Base-by-base conservation (phyloP, 768 basidiomycete species). In the Leccinum truebloodii region DNA sequence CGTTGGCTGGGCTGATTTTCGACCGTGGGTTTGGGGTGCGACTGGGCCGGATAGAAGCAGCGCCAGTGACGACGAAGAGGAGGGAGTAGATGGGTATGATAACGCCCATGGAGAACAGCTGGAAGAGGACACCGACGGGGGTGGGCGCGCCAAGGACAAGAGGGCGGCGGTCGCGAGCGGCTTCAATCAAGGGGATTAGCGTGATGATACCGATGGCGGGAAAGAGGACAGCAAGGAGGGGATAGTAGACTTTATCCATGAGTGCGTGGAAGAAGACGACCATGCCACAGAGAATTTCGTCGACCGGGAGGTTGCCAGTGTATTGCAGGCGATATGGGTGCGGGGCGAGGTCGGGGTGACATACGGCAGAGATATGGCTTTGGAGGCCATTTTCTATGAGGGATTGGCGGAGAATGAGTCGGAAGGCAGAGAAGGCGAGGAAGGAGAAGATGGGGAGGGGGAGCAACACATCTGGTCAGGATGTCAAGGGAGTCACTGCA, bases 81-180 rank as follows among this genome's bases (percentile, higher is more conserved):
- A 83, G 69, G 75, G 78, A 80, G 59, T 84, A 86, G 3, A 85
- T 26, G 16, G 84, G 80, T 48, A 79, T 73, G 52, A 76, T 70
- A 37, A 78, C 69, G 12, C 77, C 84, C 59, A 81, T 65, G 18
- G 80, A 75, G 18, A 74, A 62, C 7, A 73, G 54, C 63, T 85
- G 84, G 51, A 68, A 75, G 6, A 80, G 62, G 13, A 82, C 66
- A 10, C 79, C 75, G 62, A 81, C 72, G 16, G 78, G 54, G 35
- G 78, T 67, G 26, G 84, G 83, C 39, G 76, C 73, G 22, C 77
- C 75, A 34, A 85, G 68, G 41, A 76, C 44, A 12, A 65, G 52
- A 39, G 73, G 75, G 13, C 73, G 75, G 5, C 73, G 72, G 3
- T 69, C 63, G 22, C 83, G 76, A 34, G 75, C 75, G 8, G 79